phyloP scores from a whole-genome alignment of 2,329 filamentous ascomycete species.

The Domatiomyces catenatus region DNA sequence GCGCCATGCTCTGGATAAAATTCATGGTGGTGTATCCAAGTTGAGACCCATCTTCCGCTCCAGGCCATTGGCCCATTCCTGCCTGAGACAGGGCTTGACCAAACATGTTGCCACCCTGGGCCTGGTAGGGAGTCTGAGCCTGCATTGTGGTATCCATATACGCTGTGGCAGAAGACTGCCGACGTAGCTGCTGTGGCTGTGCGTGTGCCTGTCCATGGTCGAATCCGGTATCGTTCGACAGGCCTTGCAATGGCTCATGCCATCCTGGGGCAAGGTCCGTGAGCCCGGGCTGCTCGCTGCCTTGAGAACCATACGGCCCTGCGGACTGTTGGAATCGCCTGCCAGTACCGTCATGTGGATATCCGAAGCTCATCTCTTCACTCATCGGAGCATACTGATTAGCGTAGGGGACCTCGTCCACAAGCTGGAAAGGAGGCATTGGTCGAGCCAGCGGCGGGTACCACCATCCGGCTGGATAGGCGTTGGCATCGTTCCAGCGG shows the following conservation, averaged over 20 bases:
- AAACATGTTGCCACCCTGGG: background rate
- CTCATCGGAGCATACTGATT: background rate
- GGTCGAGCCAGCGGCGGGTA: background rate
- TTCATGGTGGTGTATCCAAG: background rate
- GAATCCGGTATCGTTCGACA: background rate
- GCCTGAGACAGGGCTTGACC: background rate
- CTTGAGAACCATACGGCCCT: background rate
- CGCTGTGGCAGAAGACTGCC: background rate
- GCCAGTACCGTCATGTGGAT: background rate
- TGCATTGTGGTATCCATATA: background rate
- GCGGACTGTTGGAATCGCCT: background rate
- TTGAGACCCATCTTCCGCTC: background rate
- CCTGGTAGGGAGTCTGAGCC: background rate
- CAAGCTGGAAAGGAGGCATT: background rate
- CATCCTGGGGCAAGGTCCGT: background rate
- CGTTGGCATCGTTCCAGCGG: background rate
- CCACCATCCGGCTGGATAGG: background rate
- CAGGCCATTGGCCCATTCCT: background rate
- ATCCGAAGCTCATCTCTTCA: background rate
- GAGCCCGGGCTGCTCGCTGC: background rate
- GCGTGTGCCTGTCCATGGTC: background rate
- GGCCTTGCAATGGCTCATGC: background rate
- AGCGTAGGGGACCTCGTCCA: background rate
- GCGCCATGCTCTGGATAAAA: background rate
- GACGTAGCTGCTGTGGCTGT: background rate